Percentiles rank a stretch among this genome's conserved stretches.
phyloP scores from a whole-genome alignment of 106 monocot genomes.

The Dendrobium huoshanense region DNA sequence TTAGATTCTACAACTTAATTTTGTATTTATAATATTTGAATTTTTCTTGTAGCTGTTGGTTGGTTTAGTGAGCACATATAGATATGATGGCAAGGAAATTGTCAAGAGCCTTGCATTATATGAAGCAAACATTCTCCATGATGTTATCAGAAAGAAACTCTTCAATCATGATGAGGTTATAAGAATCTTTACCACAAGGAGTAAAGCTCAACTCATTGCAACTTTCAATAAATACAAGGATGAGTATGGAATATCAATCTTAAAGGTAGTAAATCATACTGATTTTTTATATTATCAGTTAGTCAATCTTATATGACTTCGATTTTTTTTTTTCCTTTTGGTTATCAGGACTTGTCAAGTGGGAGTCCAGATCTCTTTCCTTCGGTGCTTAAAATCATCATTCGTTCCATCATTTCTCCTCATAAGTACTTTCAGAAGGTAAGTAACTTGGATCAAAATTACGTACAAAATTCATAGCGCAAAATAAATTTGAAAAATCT shows the following conservation, averaged over 20 bases:
- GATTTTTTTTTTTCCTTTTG: background rate
- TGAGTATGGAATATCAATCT: slow-evolving; percentile 38
- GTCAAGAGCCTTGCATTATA: slow-evolving; percentile 31
- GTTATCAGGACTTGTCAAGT: slow-evolving; percentile 26
- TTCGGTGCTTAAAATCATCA: slow-evolving; percentile 25
- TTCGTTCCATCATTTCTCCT: slow-evolving; percentile 40
- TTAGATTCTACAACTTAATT: too few relatives aligned
- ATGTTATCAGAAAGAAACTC: slow-evolving; percentile 33
- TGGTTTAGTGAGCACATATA: slow-evolving; percentile 48
- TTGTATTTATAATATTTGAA: background rate
- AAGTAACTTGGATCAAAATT: background rate
- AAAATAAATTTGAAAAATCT: too few relatives aligned
- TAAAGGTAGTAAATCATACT: slow-evolving; percentile 28
- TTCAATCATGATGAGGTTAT: slow-evolving; percentile 47
- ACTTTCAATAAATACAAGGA: slow-evolving; percentile 73
- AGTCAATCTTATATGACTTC: too few relatives aligned
- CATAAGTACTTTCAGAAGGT: slow-evolving; percentile 72
- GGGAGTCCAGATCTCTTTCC: slow-evolving; percentile 31
- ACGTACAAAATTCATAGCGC: too few relatives aligned
- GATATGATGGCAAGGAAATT: slow-evolving; percentile 51
- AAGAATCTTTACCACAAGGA: slow-evolving; percentile 64
- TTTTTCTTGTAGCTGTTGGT: slow-evolving; percentile 43
- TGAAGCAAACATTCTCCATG: slow-evolving; percentile 51
- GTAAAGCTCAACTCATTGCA: slow-evolving; percentile 70
- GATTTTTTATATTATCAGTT: background rate